A percentile compares a stretch with the other conserved stretches of the same genome.
Conservation (phyloP, 2,329 filamentous ascomycete species). For the Sporothrix mexicana region DNA sequence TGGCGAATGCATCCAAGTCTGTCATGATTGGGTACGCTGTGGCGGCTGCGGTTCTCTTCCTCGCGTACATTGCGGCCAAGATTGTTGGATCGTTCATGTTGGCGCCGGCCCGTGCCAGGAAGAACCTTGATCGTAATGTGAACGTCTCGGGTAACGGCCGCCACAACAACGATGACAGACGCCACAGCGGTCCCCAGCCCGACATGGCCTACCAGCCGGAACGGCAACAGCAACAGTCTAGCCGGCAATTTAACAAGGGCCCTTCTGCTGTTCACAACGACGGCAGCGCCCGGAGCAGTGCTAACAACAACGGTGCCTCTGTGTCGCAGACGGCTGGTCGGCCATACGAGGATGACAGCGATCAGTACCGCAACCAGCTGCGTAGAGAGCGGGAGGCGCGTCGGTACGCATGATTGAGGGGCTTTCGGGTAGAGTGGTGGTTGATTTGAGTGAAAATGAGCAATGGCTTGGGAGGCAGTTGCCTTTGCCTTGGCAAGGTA, state of each 20-base stretch:
- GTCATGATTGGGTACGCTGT: slow-evolving; percentile 62
- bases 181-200: background rate
- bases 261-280: background rate
- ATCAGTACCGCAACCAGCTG: background rate
- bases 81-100: slow-evolving; percentile 24
- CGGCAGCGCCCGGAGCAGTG: background rate
- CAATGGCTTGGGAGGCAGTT: background rate
- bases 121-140: background rate
- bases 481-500: background rate
- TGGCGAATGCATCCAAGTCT: slow-evolving; percentile 50
- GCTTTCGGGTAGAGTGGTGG: background rate
- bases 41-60: slow-evolving; percentile 56
- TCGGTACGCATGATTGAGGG: background rate
- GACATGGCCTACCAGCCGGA: background rate
- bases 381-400: background rate
- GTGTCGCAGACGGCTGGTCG: background rate
- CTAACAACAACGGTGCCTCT: slow-evolving; percentile 1
- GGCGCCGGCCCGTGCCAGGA: background rate
- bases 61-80: slow-evolving; percentile 52
- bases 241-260: background rate
- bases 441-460: too few relatives aligned
- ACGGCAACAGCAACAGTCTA: background rate
- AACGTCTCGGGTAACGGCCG: slow-evolving; percentile 2
- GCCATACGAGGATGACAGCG: background rate
- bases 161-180: background rate